A percentile compares a stretch with the other conserved stretches of the same genome.
Conservation (phyloP, 495 filamentous ascomycete species). For the Jackrogersella minutella region DNA sequence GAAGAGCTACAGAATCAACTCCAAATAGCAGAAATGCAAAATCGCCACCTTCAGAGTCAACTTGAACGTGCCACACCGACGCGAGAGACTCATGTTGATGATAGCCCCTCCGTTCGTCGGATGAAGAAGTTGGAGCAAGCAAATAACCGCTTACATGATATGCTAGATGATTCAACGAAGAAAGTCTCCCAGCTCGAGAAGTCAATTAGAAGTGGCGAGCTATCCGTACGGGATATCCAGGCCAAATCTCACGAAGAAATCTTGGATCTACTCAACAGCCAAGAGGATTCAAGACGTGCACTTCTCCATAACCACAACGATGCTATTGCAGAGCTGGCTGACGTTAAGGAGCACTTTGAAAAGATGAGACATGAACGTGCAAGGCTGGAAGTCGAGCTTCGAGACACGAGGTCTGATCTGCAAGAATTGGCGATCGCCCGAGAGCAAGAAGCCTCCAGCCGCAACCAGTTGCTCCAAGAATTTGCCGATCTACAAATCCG, state of each 20-base stretch:
- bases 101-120: constrained; percentile 83
- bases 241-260: constrained; percentile 95
- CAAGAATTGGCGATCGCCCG: constrained; percentile 77
- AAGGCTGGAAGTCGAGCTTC: constrained; percentile 85
- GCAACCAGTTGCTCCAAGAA: constrained; percentile 88
- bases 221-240: constrained; percentile 90
- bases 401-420: constrained; percentile 82
- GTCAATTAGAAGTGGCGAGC: constrained; percentile 84
- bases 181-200: constrained; percentile 92
- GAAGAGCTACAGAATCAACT: constrained; percentile 95
- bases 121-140: constrained; percentile 92
- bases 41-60: constrained; percentile 91
- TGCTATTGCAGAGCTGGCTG: constrained; percentile 81
- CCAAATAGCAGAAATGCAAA: constrained; percentile 95
- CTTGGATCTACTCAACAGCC: constrained; percentile 90
- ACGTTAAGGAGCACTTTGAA: constrained; percentile 87
- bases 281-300: constrained; percentile 86
- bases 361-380: constrained; percentile 81
- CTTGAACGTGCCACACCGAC: constrained; percentile 69
- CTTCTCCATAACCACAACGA: constrained; percentile 86
- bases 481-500: constrained; percentile 94
- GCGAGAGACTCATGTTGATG: constrained; percentile 69
- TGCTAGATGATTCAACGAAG: constrained; percentile 93
- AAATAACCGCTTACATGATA: constrained; percentile 90
- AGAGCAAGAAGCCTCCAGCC: constrained; percentile 84